Conservation (phyloP, 768 basidiomycete species). For the Filobasidium wieringae region DNA sequence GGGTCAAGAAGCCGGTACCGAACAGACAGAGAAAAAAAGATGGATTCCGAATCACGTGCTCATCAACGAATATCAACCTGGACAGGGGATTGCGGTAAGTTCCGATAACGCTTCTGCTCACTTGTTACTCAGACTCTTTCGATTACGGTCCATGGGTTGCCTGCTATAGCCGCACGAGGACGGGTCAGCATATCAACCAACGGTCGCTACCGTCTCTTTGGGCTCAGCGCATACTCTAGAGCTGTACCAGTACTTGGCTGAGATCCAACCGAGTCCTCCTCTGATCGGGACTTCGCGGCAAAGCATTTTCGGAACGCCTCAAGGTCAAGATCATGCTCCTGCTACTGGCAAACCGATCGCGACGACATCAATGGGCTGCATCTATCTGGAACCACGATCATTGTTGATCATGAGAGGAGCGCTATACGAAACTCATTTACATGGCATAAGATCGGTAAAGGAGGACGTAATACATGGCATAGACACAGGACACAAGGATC, state of each 20-base stretch:
- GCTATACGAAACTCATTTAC: slow-evolving; percentile 62
- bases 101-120: neutral
- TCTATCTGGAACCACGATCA: slow-evolving; percentile 76
- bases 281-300: slow-evolving; percentile 17
- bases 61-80: slow-evolving; percentile 80
- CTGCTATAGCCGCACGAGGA: slow-evolving; percentile 85
- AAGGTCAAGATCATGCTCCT: neutral
- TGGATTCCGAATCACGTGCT: slow-evolving; percentile 74
- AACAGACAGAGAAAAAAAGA: slow-evolving; percentile 42
- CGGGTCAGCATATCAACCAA: slow-evolving; percentile 73
- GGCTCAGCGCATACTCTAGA: slow-evolving; percentile 72
- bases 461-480: slow-evolving; percentile 42
- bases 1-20: slow-evolving; percentile 25
- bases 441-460: slow-evolving; percentile 59
- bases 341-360: slow-evolving; percentile 45
- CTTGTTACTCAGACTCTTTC: neutral
- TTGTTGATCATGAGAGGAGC: slow-evolving; percentile 60
- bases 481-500: slow-evolving; percentile 19
- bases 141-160: neutral
- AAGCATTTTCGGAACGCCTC: slow-evolving; percentile 2
- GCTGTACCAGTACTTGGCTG: slow-evolving; percentile 56
- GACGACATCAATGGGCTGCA: slow-evolving; percentile 52
- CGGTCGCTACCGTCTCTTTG: slow-evolving; percentile 81
- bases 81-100: slow-evolving; percentile 84
- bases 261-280: slow-evolving; percentile 24